Evolutionary conservation across 2,329 filamentous ascomycete species (phyloP).

Genomic region (Diaporthe sp.): DNA sequence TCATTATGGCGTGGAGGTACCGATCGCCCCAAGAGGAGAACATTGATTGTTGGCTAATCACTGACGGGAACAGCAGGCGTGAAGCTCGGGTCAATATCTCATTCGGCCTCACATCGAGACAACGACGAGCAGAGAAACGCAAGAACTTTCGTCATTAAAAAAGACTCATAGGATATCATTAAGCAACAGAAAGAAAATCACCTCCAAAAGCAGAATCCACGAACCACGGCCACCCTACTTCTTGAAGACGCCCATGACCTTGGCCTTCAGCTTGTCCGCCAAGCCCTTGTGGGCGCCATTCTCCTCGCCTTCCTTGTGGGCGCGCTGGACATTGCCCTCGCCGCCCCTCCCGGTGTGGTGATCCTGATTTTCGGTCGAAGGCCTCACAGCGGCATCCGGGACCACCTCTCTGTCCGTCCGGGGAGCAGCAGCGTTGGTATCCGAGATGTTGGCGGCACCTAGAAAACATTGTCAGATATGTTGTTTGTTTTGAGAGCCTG

Average conservation of each 20-base stretch:
- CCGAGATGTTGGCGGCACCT: conserved; percentile 72
- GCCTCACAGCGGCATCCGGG: conserved; percentile 64
- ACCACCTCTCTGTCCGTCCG: conserved; percentile 66
- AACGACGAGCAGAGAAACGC: rapidly evolving
- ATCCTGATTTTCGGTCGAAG: conserved; percentile 60
- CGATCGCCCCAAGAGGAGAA: not conserved
- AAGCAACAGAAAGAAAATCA: not conserved
- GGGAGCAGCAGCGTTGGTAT: conserved; percentile 54
- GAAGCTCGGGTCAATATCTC: not conserved
- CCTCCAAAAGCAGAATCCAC: not conserved
- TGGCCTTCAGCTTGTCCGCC: conserved; percentile 70
- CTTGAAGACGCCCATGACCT: conserved; percentile 64
- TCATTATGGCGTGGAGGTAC: not conserved
- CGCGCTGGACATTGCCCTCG: conserved; percentile 66
- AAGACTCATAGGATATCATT: conserved; percentile 25
- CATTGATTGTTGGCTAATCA: not conserved
- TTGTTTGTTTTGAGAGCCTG: not conserved
- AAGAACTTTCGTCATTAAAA: not conserved
- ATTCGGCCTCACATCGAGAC: not conserved
- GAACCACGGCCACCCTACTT: conserved; percentile 49
- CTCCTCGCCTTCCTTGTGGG: conserved; percentile 44
- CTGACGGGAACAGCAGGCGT: not conserved
- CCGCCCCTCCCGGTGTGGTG: conserved; percentile 72
- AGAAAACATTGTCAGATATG: conserved; percentile 8
- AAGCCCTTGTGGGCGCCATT: conserved; percentile 54